phyloP scores from a whole-genome alignment of 331 rosid species.

The Saraca asoca region DNA sequence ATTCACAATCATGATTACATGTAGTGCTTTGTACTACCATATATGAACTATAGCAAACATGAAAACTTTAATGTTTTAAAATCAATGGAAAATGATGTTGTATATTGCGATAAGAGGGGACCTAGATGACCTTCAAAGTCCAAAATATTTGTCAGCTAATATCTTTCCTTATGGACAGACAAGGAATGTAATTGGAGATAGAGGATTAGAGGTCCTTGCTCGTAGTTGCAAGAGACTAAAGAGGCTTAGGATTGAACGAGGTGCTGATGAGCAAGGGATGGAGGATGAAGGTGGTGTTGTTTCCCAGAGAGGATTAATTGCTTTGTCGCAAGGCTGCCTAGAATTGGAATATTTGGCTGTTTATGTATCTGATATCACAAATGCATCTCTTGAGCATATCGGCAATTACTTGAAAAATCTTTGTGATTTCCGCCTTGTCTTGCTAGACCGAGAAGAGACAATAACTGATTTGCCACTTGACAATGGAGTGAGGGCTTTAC shows the following conservation, averaged over 20 bases:
- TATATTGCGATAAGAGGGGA: background rate
- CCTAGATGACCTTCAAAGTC: slow-evolving; percentile 4
- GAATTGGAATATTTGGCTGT: slow-evolving; percentile 86
- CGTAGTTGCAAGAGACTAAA: slow-evolving; percentile 68
- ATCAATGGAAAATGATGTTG: slow-evolving; percentile 3
- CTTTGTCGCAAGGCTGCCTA: slow-evolving; percentile 85
- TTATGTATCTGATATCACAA: slow-evolving; percentile 84
- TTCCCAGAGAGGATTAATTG: slow-evolving; percentile 89
- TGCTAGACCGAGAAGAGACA: slow-evolving; percentile 72
- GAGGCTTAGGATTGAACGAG: slow-evolving; percentile 89
- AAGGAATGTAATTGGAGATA: slow-evolving; percentile 93
- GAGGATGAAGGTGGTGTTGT: slow-evolving; percentile 88
- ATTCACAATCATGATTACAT: background rate
- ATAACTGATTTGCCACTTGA: slow-evolving; percentile 90
- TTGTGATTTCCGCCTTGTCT: slow-evolving; percentile 80
- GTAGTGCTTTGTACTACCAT: background rate
- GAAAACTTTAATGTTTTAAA: slow-evolving; percentile 10
- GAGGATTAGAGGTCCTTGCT: slow-evolving; percentile 90
- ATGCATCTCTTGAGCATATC: slow-evolving; percentile 65
- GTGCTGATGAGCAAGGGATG: slow-evolving; percentile 87
- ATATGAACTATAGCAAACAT: background rate
- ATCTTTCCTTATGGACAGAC: slow-evolving; percentile 58
- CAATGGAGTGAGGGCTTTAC: slow-evolving; percentile 79
- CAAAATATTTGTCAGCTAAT: slow-evolving; percentile 22
- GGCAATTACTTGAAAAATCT: slow-evolving; percentile 77